Conservation (phyloP, 2,329 filamentous ascomycete species). For the Tolypocladium cylindrosporum region DNA sequence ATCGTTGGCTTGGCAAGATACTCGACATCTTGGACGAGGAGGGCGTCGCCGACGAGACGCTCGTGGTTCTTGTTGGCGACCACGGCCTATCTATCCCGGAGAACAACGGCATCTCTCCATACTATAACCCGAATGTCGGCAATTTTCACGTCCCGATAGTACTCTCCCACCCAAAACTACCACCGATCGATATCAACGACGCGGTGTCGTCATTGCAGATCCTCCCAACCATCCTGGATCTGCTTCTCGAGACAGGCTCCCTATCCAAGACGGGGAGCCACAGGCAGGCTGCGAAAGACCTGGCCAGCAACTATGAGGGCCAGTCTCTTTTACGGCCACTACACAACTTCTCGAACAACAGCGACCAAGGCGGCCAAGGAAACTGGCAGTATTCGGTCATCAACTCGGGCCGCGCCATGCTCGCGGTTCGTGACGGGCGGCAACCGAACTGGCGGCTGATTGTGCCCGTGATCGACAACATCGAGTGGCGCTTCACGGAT, state of each 20-base stretch:
- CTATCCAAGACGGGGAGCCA: slow-evolving; percentile 13
- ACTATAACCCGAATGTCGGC: slow-evolving; percentile 21
- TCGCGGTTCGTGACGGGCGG: slow-evolving; percentile 10
- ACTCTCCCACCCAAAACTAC: slow-evolving; percentile 22
- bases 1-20: slow-evolving; percentile 21
- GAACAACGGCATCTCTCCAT: slow-evolving; percentile 19
- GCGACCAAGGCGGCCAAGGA: slow-evolving; percentile 4
- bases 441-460: slow-evolving; percentile 12
- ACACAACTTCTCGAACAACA: slow-evolving; percentile 6
- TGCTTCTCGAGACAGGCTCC: slow-evolving; percentile 21
- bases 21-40: slow-evolving; percentile 19
- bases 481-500: slow-evolving; percentile 21
- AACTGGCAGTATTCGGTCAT: slow-evolving; percentile 14
- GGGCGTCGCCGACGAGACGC: slow-evolving; percentile 19
- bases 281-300: slow-evolving; percentile 13
- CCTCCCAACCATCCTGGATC: slow-evolving; percentile 23
- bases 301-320: slow-evolving; percentile 22
- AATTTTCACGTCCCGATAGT: slow-evolving; percentile 23
- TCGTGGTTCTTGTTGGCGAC: slow-evolving; percentile 21
- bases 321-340: slow-evolving; percentile 22
- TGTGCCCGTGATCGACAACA: slow-evolving; percentile 11
- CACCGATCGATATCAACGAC: slow-evolving; percentile 19
- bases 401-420: slow-evolving; percentile 12
- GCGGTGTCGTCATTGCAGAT: slow-evolving; percentile 21
- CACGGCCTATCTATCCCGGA: slow-evolving; percentile 22